Evolutionary conservation across 2,329 filamentous ascomycete genomes (phyloP), one percentile per base, ranked within the genome.

Genomic region (Cladorrhinum sp.): DNA sequence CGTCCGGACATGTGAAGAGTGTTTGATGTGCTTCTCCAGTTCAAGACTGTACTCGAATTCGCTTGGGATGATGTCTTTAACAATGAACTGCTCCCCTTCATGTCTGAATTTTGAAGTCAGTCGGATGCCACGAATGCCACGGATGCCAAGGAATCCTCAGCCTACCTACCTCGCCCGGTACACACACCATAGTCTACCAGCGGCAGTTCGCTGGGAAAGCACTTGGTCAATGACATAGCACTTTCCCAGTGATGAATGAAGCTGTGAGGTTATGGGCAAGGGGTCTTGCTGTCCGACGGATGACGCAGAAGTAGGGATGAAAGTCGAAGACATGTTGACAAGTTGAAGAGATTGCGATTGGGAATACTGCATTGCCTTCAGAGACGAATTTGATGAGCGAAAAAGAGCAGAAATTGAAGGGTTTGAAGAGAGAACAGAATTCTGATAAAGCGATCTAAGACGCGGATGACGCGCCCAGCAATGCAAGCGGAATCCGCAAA

Each of bases 191-290:
- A 57, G 55, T 55, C 58, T 61, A 24, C 60, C 60, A 55, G 60
- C 58, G 55, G 58, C 62, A 58, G 25, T 54, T 57, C 62, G 62
- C 60, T 61, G 45, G 41, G 62, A 64, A 57, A 64, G 60, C 58
- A 64, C 62, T 59, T 62, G 25, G 58, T 62, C 55, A 62, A 64
- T 57, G 52, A 62, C 41, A 61, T 64, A 64, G 52, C 48, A 59
- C 48, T 64, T 64, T 51, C 32, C 52, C 24, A 61, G 55, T 55
- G 57, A 60, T 59, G 60, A 64, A 50, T 61, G 60, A 51, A 64
- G 55, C 49, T 62, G 55, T 53, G 53, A 51, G 60, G 60, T 60
- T 6, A 38, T 55, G 41, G 51, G 48, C 25, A 64, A 59, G 29
- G 60, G 58, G n/a, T n/a, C n/a, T 51, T 64, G 60, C 12, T 62